Conservation (phyloP, 106 monocot species). For the Amphibolis antarctica region DNA sequence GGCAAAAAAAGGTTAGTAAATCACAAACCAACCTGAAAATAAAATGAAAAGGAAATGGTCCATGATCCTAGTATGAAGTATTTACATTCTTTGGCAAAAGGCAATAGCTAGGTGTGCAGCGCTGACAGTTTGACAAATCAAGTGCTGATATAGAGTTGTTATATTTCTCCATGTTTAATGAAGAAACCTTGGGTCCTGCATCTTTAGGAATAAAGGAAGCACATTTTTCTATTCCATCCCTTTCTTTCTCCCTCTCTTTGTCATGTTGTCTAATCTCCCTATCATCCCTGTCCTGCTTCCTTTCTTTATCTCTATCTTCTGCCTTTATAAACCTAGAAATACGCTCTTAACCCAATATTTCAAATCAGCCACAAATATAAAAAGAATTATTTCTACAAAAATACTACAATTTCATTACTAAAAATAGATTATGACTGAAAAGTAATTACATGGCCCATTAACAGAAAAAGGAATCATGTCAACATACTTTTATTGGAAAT, state of each 20-base stretch:
- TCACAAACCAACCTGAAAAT: slow-evolving; percentile 2
- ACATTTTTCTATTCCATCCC: slow-evolving; percentile 50
- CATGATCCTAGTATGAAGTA: background rate
- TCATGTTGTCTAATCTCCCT: too few relatives aligned
- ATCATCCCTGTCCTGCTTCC: slow-evolving; percentile 55
- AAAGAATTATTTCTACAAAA: too few relatives aligned
- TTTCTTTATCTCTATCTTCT: slow-evolving; percentile 68
- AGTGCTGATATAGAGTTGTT: slow-evolving; percentile 93
- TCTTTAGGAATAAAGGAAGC: slow-evolving; percentile 32
- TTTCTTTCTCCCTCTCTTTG: slow-evolving; percentile 57
- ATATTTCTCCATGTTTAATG: slow-evolving; percentile 63
- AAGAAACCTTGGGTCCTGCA: slow-evolving; percentile 33
- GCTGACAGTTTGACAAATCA: slow-evolving; percentile 74
- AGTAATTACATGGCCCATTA: background rate
- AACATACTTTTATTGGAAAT: slow-evolving; percentile 50
- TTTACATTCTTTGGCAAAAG: slow-evolving; percentile 81
- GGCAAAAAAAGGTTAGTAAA: slow-evolving; percentile 5
- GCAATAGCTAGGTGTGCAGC: slow-evolving; percentile 88
- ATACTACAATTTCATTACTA: background rate
- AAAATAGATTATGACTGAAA: background rate
- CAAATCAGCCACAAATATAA: slow-evolving; percentile 1
- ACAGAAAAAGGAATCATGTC: slow-evolving; percentile 5
- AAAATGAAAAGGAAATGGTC: background rate
- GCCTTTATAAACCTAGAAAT: slow-evolving; percentile 35
- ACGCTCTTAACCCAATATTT: slow-evolving; percentile 28